Evolutionary conservation across 2,329 filamentous ascomycete species (phyloP), one percentile per base, ranked within the genome.

Genomic region (Exophiala viscosa): DNA sequence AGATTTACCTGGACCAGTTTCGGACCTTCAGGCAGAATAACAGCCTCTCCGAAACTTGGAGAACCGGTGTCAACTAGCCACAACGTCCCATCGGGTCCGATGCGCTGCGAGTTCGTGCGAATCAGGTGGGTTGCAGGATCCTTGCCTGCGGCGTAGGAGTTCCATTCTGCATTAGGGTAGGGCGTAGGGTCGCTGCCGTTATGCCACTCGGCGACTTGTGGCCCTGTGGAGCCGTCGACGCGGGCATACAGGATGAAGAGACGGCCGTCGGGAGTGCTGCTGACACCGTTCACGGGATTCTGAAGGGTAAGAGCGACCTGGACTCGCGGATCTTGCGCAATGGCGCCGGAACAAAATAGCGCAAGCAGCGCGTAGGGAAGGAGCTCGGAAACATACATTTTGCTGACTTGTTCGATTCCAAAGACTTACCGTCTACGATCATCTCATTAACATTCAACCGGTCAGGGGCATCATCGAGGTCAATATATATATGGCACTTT

Each of bases 1-100:
- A 69, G 34, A 52, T 72, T 64, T 18, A 71, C 57, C 6, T 53
- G 52, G 1, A 72, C 60, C 8, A 73, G 61, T 54, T 72, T 73
- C n/a, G 53, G 53, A n/a, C 53, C 53, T 6, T 55, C 39, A 2
- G 53, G 53, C n/a, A 55, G 18, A 42, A 55, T 55, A 36, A 55
- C 53, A 3, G 53, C 38, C 15, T 41, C 23, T 23, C 53, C 53
- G 33, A 55, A 52, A 33, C 48, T 44, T 10, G 53, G 53, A 17
- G 48, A 52, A 5, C 57, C 57, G 15, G 46, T 49, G 36, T 59
- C 57, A n/a, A 59, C 54, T 13, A 59, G 45, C 57, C 57, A 59
- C 31, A 59, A 45, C 9, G 54, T 46, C 13, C 57, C 57, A 33
- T 59, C 54, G 2, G 57, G 57, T 4, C 57, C 57, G 18, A 59